Evolutionary conservation across 23 red algal genomes (phyloP), one percentile per base, ranked within the genome.

Genomic region (Agarophyton chilense): DNA sequence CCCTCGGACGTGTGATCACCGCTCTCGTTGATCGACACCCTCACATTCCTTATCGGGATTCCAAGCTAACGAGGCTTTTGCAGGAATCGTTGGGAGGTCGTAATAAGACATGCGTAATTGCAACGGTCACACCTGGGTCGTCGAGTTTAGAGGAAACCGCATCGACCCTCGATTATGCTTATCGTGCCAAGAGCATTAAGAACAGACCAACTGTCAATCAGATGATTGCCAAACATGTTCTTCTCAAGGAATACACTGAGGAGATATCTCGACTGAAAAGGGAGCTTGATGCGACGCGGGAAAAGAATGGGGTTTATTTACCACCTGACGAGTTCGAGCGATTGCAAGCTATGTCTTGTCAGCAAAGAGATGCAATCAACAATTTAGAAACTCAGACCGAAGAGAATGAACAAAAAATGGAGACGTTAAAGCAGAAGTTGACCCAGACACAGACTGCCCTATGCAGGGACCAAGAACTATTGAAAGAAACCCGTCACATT

Each of bases 21-120:
- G 90, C 97, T 38, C 93, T 99, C 29, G 93, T 99, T 31, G 97
- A 99, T 45, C 74, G 92, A 18, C 97, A 99, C 46, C 89, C 78
- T 34, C 94, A 99, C 68, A 74, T 99, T 31, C 97, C 97, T 16
- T 99, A 99, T 87, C 81, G 97, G 56, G 93, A 95, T 77, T 93
- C 87, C 17, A 99, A 99, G 55, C 90, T 99, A 1, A 99, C 97
- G 44, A 83, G 97, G 24, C 78, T 99, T 39, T 78, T 99, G 45
- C 97, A 99, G 78, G 97, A 99, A 76, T 96, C 93, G 28, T 78
- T 99, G 34, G 97, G 97, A 43, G 97, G 97, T 38, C 72, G 83
- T 19, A 99, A 96, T 78, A 99, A 99, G 66, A 99, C 97, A 1
- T 92, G 92, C 66, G 93, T 99, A 19, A 94, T 99, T 56, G 97